Base-by-base conservation (phyloP, 2,329 filamentous ascomycete genomes). In the Coniosporium tulheliwenetii region DNA sequence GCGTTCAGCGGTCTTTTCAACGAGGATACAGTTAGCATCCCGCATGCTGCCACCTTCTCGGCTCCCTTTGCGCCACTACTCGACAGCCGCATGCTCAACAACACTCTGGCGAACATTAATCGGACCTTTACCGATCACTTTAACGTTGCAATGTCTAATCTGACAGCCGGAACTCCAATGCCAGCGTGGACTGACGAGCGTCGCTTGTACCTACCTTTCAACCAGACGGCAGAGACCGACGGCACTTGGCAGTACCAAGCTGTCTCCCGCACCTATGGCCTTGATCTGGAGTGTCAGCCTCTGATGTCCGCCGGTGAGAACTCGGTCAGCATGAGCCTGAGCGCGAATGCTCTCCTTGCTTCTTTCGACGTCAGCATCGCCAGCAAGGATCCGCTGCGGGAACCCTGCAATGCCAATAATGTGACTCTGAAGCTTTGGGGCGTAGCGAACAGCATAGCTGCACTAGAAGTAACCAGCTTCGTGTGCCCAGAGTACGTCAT, bases 1-100 rank as follows among this genome's bases (percentile, higher is more conserved):
- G 61, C 69, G 0, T 56, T 78, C 0, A 60, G 67, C 41, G 67
- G 65, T 0, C 44, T 79, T 0, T 70, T 78, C 41, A 58, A 66
- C 15, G 64, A 73, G 10, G 39, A 45, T 0, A 41, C 46, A 0
- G 42, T 49, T 2, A 26, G 41, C 1, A 44, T 58, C 5, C 37
- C 39, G 7, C 39, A 41, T 5, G 10, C 44, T 0, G 35, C 38
- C 1, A 40, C n/a, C 0, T 47, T 56, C 4, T 26, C 19, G 19
- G 19, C 0, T 49, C 43, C 9, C 44, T 55, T 0, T 46, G 41
- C 8, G 45, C 48, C 5, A 46, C 46, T 37, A 26, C 3, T 26
- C 4, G 19, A 26, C 7, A 26, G 19, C 19, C 3, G 19, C 4
- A 26, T 26, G 19, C 19, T 26, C n/a, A 8, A 14, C 15, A 39